These are phyloP conservation scores for Pseudocercospora cruenta DNA, from an alignment of 2,329 filamentous ascomycete genomes.

Conservation along the genomic window DNA sequence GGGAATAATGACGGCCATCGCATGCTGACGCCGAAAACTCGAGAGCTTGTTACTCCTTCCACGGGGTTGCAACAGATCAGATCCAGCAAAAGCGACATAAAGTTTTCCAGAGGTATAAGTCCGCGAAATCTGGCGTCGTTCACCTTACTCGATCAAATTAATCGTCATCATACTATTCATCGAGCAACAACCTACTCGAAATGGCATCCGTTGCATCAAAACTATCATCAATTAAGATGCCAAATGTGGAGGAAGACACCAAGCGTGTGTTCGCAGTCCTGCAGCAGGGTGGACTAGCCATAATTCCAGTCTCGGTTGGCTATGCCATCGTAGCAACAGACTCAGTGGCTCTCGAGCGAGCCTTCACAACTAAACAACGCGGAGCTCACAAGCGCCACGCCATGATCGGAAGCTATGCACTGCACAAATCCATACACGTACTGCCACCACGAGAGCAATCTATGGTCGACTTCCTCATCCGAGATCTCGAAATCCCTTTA, in stretches of 20 bases:
- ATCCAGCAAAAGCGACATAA: not conserved
- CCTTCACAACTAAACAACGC: constrained; percentile 11
- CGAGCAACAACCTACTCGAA: not conserved
- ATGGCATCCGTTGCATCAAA: not conserved
- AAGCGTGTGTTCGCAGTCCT: constrained; percentile 5
- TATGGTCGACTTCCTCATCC: constrained; percentile 6
- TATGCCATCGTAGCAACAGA: constrained; percentile 11
- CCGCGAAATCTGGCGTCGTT: not conserved
- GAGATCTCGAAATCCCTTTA: constrained; percentile 7
- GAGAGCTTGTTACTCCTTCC: not conserved
- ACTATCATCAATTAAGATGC: not conserved
- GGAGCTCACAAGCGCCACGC: constrained; percentile 12
- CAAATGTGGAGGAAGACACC: constrained; percentile 8
- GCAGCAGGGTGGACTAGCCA: constrained; percentile 4
- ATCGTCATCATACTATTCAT: not conserved
- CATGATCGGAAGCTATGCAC: constrained; percentile 13
- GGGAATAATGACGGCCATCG: not conserved
- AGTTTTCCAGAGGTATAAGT: not conserved
- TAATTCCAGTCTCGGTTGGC: constrained; percentile 8
- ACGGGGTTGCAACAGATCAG: not conserved
- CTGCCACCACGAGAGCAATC: constrained; percentile 7
- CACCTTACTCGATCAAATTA: not conserved
- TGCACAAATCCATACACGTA: constrained; percentile 12
- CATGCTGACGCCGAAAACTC: not conserved
- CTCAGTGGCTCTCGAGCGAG: constrained; percentile 10